Evolutionary conservation across 1,139 yeast genomes (phyloP), one percentile per base, ranked within the genome.

Genomic region (Kluyveromyces sp.): DNA sequence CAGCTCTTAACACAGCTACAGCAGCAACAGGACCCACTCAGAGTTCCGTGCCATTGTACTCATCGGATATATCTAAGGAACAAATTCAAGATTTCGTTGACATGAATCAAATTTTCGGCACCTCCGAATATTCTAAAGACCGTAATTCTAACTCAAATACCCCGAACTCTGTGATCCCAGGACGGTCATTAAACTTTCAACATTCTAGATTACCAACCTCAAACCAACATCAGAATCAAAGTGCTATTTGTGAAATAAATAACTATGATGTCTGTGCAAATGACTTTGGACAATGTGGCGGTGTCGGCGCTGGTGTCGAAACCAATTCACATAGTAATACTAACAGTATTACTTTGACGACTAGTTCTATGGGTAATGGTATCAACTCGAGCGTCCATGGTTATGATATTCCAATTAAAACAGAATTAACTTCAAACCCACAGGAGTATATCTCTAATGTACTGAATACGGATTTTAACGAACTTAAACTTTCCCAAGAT

Each of bases 161-260:
- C 15, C 15, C 34, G 6, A 30, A 38, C 21, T n/a, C 34, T 28
- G n/a, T 38, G 4, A 15, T 38, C 2, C 27, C 36, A 7, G 10
- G 25, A 10, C 37, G 26, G 4, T 26, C 39, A 36, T 29, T 42
- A 6, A 42, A 42, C 29, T 42, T 42, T 36, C 34, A 42, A n/a
- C 34, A 42, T 37, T 21, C 35, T 4, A 36, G 37, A 25, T 30
- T 25, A 30, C 28, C 30, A 10, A 35, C 34, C 2, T 7, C 7
- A 3, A 36, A 42, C 3, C 31, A 32, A 25, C 15, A 32, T 25
- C 10, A 32, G 31, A 31, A 32, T 25, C 10, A 25, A 15, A 42
- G 39, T 31, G 40, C 40, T 4, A 36, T 42, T 8, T 42, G 45
- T 30, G 45, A 42, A 37, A 21, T 42, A 10, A 42, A 42, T 36